Evolutionary conservation across 352 stramenopile species (phyloP), one percentile per base, ranked within the genome.

Genomic region (Phytopythium montanum): DNA sequence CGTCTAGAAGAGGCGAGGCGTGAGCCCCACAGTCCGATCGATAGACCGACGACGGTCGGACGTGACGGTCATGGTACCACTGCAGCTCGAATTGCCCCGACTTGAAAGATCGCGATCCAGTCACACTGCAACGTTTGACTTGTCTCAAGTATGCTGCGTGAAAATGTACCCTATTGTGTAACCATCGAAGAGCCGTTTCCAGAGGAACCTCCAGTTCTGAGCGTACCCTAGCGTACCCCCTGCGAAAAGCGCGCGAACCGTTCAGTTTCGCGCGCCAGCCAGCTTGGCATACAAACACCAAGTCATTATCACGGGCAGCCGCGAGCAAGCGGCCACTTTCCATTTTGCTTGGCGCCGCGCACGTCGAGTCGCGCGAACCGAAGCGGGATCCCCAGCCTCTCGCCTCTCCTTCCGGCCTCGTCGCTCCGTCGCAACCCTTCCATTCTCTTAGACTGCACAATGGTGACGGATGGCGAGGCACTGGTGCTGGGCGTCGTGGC

Each of bases 401-500:
- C 16, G 39, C 9, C 21, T 8, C 16, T 46, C 39, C 14, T 23
- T 18, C 39, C 16, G 6, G 41, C 21, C 41, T 31, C 44, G 21
- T 25, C 8, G 18, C 44, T 2, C n/a, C 10, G 21, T 21, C 4
- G 21, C 9, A 16, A 9, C n/a, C 44, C 8, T 3, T 18, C 44
- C n/a, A 16, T 29, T 19, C 3, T 12, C 44, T 1, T 6, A 51
- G 19, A 16, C 21, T 23, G 25, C 4, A 19, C 18, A 3, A 54
- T 54, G 48, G 48, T 39, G 48, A 54, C 48, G 48, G 48, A 28
- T 19, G 48, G 48, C 48, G 48, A 54, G 18, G 25, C 48, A 18
- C 26, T 54, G 23, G 25, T 39, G 33, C 29, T 56, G 1, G n/a
- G 51, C 29, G 34, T 14, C 6, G 51, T 41, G 28, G 48, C 26